Base-by-base conservation (phyloP, 352 stramenopile species). In the Pythium guiyangense region DNA sequence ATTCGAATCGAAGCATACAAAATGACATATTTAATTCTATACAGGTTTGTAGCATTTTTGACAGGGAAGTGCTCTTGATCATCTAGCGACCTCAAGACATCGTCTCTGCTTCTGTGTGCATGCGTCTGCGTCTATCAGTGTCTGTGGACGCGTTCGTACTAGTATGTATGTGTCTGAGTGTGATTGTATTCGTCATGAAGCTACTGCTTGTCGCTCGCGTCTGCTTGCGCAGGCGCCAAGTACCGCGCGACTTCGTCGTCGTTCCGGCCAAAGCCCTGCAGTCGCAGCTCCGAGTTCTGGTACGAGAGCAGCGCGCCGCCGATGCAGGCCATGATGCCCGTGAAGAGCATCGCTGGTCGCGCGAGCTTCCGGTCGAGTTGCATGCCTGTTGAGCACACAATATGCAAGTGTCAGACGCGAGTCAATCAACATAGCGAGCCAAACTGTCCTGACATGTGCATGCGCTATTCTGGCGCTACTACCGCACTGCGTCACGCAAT, bases 231-330 rank as follows among this genome's bases (percentile, higher is more conserved):
- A 17, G 60, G 35, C 29, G 34, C n/a, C 22, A 69, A 54, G 52
- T 79, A 88, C n/a, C 74, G 79, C 46, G 67, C 69, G 57, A 92
- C 71, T 54, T 92, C 83, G 11, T 70, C 69, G 59, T 89, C 74
- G 54, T 92, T 92, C 54, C 71, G 77, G 12, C 78, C 83, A 54
- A 81, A 92, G 49, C 84, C 84, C 54, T 88, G 77, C 52, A 94
- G 70, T 48, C 84, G 82, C 55, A 90, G 65, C 46, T 81, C 71
- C 46, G 82, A 84, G 73, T 94, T 92, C 64, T 94, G 79, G 54
- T 86, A 92, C 43, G 80, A 79, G 57, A 86, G 56, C 71, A 90
- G 60, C 45, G 67, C 62, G 42, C 80, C 71, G 43, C 75, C 77
- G 39, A 90, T 37, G 44, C 73, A 79, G 55, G 79, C 80, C 35